Evolutionary conservation across 176 grass and related monocot species (phyloP).

Genomic region (Cymbopogon citratus): DNA sequence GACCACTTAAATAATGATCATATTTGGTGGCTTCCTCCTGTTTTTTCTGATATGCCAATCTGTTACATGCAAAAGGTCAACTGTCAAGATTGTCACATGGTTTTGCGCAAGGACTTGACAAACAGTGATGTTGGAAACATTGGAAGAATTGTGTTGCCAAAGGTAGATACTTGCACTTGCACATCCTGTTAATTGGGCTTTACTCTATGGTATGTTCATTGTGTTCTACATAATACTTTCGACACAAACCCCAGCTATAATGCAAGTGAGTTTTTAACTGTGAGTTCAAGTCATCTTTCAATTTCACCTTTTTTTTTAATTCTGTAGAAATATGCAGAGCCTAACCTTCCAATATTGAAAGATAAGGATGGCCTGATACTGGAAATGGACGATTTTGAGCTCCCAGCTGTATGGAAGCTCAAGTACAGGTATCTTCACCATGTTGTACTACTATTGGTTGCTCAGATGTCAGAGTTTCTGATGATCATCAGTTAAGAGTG

Average conservation of each 20-base stretch:
- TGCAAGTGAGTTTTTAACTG: background rate
- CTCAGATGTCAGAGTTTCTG: background rate
- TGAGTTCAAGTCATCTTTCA: background rate
- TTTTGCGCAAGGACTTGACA: constrained; percentile 77
- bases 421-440: constrained; percentile 57
- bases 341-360: constrained; percentile 65
- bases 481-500: background rate
- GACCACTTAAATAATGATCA: background rate
- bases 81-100: constrained; percentile 34
- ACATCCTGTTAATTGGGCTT: constrained; percentile 1
- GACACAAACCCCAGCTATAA: background rate
- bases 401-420: constrained; percentile 70
- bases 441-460: background rate
- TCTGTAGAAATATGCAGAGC: constrained; percentile 74
- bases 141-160: constrained; percentile 84
- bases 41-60: background rate
- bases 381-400: constrained; percentile 63
- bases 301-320: constrained; percentile 24
- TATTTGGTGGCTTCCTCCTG: background rate
- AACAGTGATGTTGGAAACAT: constrained; percentile 85
- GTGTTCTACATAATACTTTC: background rate
- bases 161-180: constrained; percentile 40
- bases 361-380: constrained; percentile 62
- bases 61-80: constrained; percentile 42
- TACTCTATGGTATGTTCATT: background rate